These are phyloP conservation scores for Triadica sebifera DNA, from an alignment of 345 rosid genomes.

Conservation along the genomic window DNA sequence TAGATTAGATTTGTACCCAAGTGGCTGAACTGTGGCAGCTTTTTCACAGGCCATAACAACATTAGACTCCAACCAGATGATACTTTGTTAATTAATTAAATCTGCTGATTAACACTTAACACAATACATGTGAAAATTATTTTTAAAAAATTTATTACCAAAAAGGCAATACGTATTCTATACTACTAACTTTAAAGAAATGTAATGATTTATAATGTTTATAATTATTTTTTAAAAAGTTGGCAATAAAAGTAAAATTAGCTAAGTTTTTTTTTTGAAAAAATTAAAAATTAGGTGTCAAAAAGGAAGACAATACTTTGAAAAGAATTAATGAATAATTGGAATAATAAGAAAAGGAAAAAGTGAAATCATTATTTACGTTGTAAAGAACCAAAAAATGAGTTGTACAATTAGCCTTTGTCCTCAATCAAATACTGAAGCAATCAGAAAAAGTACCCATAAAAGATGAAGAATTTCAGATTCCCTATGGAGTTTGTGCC, in stretches of 20 bases:
- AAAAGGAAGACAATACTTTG: conserved; percentile 14
- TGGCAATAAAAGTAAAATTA: background rate
- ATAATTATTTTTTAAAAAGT: background rate
- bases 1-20: background rate
- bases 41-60: conserved; percentile 10
- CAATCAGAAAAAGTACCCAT: conserved; percentile 10
- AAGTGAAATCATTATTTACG: background rate
- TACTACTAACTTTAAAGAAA: too few species aligned
- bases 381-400: conserved; percentile 7
- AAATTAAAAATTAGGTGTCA: background rate
- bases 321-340: background rate
- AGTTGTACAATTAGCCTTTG: conserved; percentile 20
- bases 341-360: conserved; percentile 4
- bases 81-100: background rate
- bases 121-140: conserved; percentile 8
- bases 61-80: conserved; percentile 6
- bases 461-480: conserved; percentile 15
- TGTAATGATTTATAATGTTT: background rate
- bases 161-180: background rate
- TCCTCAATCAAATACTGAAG: conserved; percentile 21
- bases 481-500: conserved; percentile 12
- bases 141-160: background rate
- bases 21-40: conserved; percentile 10
- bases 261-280: background rate
- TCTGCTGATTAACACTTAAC: background rate